phyloP scores from a whole-genome alignment of 805 yeast genomes.

The Kluyveromyces lactis region DNA sequence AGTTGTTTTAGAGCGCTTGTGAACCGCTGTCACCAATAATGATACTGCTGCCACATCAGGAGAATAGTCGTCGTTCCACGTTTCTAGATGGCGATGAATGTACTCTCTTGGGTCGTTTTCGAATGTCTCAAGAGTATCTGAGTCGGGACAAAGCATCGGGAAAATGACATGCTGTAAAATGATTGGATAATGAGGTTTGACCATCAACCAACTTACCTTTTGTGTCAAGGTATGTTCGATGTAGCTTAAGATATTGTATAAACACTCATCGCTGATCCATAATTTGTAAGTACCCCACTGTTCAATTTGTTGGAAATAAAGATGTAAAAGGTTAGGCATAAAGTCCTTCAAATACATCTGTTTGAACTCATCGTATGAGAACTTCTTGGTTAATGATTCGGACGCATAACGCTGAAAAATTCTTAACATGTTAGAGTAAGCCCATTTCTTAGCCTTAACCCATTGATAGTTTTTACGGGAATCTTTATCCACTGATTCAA shows the following conservation, averaged over 20 bases:
- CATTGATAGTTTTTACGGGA: constrained; percentile 52
- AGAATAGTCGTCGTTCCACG: constrained; percentile 50
- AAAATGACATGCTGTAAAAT: constrained; percentile 64
- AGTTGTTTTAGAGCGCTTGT: constrained; percentile 53
- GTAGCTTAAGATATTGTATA: constrained; percentile 59
- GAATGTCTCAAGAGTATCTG: constrained; percentile 60
- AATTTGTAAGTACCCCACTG: constrained; percentile 57
- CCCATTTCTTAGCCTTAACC: constrained; percentile 83
- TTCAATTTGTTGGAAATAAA: constrained; percentile 59
- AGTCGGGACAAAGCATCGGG: constrained; percentile 66
- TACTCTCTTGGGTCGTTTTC: constrained; percentile 87
- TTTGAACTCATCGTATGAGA: constrained; percentile 54
- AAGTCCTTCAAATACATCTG: constrained; percentile 45
- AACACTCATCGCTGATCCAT: constrained; percentile 63
- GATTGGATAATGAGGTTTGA: constrained; percentile 57
- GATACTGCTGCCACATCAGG: constrained; percentile 78
- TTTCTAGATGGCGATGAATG: constrained; percentile 62
- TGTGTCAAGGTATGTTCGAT: constrained; percentile 51
- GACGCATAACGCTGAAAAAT: constrained; percentile 67
- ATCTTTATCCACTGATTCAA: constrained; percentile 41
- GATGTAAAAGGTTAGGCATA: constrained; percentile 63
- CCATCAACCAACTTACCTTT: constrained; percentile 54
- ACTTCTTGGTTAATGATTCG: constrained; percentile 35
- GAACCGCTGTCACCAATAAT: constrained; percentile 62
- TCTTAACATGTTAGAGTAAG: constrained; percentile 67